Evolutionary conservation across 306 rosid species (phyloP).

Genomic region (Clitoria ternatea): DNA sequence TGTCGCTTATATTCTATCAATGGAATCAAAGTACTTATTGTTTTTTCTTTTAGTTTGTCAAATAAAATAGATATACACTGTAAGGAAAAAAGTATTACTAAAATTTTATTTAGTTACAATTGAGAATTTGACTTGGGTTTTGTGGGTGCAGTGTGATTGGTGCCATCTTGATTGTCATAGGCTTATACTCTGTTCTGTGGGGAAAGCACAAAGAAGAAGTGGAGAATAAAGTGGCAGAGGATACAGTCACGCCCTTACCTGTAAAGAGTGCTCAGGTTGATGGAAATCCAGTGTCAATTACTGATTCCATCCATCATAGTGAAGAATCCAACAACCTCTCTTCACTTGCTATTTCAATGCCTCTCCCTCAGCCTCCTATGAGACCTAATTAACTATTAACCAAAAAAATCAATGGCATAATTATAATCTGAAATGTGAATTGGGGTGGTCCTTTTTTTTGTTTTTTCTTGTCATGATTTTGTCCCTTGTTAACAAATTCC

Average conservation of each 20-base stretch:
- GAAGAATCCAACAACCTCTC: constrained; percentile 14
- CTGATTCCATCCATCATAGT: constrained; percentile 4
- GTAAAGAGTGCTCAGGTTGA: constrained; percentile 38
- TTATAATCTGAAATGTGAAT: background rate
- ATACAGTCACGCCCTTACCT: constrained; percentile 44
- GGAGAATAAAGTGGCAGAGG: constrained; percentile 34
- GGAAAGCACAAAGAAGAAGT: constrained; percentile 72
- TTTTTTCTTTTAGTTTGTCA: too few relatives aligned
- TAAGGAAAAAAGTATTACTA: too few relatives aligned
- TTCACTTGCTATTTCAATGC: constrained; percentile 27
- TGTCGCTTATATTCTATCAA: background rate
- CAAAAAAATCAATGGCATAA: background rate
- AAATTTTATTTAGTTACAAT: too few relatives aligned
- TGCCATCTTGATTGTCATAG: constrained; percentile 56
- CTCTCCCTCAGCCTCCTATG: constrained; percentile 10
- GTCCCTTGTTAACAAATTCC: background rate
- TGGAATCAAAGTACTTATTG: background rate
- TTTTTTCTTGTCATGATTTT: background rate
- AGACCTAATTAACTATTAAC: constrained; percentile 7
- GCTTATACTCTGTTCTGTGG: constrained; percentile 80
- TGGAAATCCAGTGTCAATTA: background rate
- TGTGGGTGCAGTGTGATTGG: constrained; percentile 55
- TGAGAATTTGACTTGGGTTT: background rate
- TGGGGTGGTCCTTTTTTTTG: background rate
- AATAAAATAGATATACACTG: too few relatives aligned